Evolutionary conservation across 805 yeast genomes (phyloP), one percentile per base, ranked within the genome.

Genomic region (Dipodascus albidus): DNA sequence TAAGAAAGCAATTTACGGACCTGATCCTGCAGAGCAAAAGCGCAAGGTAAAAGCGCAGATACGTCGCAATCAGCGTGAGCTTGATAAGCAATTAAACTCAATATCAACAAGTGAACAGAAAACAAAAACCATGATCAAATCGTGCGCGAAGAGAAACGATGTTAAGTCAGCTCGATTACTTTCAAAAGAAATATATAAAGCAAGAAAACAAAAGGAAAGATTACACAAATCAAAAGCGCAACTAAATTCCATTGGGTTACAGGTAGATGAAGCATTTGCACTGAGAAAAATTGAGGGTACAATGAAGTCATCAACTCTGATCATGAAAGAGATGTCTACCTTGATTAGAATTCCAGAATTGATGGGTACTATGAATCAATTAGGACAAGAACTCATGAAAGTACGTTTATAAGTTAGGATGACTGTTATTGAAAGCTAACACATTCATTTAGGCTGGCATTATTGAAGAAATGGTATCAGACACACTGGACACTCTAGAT

Each of bases 391-490:
- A 69, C 75, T 91, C 61, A 82, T 86, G 80, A 66, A 68, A 17
- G 44, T 38, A 17, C 6, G 44, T 38, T n/a, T n/a, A n/a, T n/a
- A n/a, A n/a, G n/a, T n/a, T n/a, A n/a, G n/a, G n/a, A n/a, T n/a
- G n/a, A n/a, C n/a, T n/a, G n/a, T n/a, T n/a, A n/a, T n/a, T 6
- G 17, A n/a, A 6, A 6, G 20, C 20, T 38, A 38, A 38, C 44
- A 38, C 15, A 14, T 6, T 38, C 20, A 6, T n/a, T 17, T 38
- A 38, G 62, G 67, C 75, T 2, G 76, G 76, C 1, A 78, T 93
- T 48, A 88, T 93, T 52, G 87, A 87, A 59, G 99, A 93, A 65
- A 93, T 93, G 98, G 83, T 90, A 65, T 88, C 86, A 54, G 99
- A 93, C 64, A 81, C 87, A 57, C 74, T 91, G 55, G 98, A 90